Evolutionary conservation across 1,139 yeast genomes (phyloP), one percentile per base, ranked within the genome.

Genomic region (Nakaseomyces nivariensis): DNA sequence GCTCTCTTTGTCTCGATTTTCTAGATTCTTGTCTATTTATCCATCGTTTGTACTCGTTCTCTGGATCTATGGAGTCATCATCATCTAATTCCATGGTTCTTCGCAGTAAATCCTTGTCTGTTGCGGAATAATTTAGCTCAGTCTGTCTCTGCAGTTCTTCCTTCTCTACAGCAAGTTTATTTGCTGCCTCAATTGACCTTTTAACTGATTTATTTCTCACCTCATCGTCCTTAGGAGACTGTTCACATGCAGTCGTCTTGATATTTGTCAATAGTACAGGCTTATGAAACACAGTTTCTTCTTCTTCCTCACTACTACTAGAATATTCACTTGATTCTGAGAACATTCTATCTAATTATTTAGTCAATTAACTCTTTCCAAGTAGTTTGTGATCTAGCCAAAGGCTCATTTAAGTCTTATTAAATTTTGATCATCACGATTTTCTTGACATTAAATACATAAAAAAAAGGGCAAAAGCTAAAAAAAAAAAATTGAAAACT

Each of bases 251-350:
- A 10, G 17, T 4, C 8, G 51, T 43, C 26, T 46, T 9, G 9
- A 33, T 26, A 37, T 48, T 58, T 44, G 57, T 58, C 22, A 63
- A 43, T 26, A 63, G 59, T 2, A 59, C 53, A n/a, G 68, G 67
- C 45, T 58, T 59, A 40, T 57, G 61, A 8, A 63, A 51, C 10
- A 45, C 48, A 4, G 56, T 49, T 8, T 52, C 54, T 32, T 52
- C 54, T 32, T 52, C 54, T 31, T 52, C 54, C 29, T 54, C 59
- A 25, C 56, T 59, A 22, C 52, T 41, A 10, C 34, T 41, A 26
- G 34, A 27, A 24, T 41, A 41, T n/a, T 41, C 37, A 24, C 24
- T 17, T 1, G 42, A 43, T 9, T 40, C 51, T 42, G 34, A 26
- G 11, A 46, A 38, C 26, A 45, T 43, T 1, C 38, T 17, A 17